These are phyloP conservation scores for Haberlea rhodopensis DNA, from an alignment of 257 asterid species.

Conservation along the genomic window DNA sequence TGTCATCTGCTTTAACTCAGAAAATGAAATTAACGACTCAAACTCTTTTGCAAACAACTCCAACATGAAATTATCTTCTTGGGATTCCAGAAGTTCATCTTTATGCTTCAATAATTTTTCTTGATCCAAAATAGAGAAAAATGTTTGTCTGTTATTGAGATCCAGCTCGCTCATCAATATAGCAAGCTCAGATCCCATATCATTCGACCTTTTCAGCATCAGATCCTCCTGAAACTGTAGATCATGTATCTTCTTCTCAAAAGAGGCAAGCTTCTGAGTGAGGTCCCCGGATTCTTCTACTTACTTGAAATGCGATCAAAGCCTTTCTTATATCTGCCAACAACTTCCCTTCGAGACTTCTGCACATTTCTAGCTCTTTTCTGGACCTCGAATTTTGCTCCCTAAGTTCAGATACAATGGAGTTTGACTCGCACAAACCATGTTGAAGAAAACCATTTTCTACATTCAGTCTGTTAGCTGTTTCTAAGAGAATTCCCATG, in stretches of 20 bases:
- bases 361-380: slow-evolving; percentile 81
- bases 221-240: slow-evolving; percentile 73
- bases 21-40: slow-evolving; percentile 49
- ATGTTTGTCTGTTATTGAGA: slow-evolving; percentile 47
- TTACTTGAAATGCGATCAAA: slow-evolving; percentile 68
- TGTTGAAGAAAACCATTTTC: slow-evolving; percentile 83
- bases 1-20: slow-evolving; percentile 52
- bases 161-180: slow-evolving; percentile 68
- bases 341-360: slow-evolving; percentile 72
- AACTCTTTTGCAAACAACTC: slow-evolving; percentile 60
- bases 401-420: slow-evolving; percentile 64
- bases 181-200: slow-evolving; percentile 73
- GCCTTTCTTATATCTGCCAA: slow-evolving; percentile 67
- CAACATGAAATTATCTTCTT: slow-evolving; percentile 54
- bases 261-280: slow-evolving; percentile 53
- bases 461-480: slow-evolving; percentile 70
- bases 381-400: slow-evolving; percentile 65
- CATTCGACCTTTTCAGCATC: slow-evolving; percentile 74
- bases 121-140: slow-evolving; percentile 57
- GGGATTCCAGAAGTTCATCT: slow-evolving; percentile 43
- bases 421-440: slow-evolving; percentile 73
- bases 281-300: slow-evolving; percentile 67
- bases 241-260: slow-evolving; percentile 67
- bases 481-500: slow-evolving; percentile 84
- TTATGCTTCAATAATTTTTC: slow-evolving; percentile 59